Conservation (phyloP, 495 filamentous ascomycete genomes). For the Penicillium pulvis region DNA sequence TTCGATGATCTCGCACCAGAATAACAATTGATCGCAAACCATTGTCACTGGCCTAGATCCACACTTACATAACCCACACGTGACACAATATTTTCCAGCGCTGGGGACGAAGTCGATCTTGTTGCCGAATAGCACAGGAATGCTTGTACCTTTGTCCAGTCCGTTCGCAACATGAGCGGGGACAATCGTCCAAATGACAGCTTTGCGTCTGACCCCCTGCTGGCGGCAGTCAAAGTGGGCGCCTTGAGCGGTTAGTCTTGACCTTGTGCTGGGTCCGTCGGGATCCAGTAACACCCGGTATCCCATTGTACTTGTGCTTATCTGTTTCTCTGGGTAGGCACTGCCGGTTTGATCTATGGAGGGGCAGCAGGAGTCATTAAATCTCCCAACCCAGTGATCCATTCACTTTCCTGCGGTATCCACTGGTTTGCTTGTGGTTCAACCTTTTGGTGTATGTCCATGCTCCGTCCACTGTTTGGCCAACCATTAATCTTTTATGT, state of each 20-base stretch:
- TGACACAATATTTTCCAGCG: conserved; percentile 1
- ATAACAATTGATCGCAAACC: background rate
- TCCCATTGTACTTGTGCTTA: conserved; percentile 1
- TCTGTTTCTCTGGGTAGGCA: conserved; percentile 61
- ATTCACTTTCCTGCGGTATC: conserved; percentile 68
- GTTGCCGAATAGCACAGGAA: conserved; percentile 7
- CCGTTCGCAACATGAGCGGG: conserved; percentile 36
- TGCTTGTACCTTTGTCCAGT: conserved; percentile 12
- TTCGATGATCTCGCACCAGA: background rate
- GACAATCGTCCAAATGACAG: conserved; percentile 16
- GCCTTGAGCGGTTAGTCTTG: conserved; percentile 52
- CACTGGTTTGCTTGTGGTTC: conserved; percentile 80
- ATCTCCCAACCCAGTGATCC: conserved; percentile 65
- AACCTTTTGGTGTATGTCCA: conserved; percentile 70
- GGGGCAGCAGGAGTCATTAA: conserved; percentile 67
- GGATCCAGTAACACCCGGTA: background rate
- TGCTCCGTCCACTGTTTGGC: background rate
- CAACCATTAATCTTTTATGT: conserved; percentile 11
- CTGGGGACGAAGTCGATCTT: conserved; percentile 4
- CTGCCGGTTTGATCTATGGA: conserved; percentile 70
- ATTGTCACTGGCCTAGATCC: background rate
- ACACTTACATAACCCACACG: conserved; percentile 10
- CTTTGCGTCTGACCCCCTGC: conserved; percentile 28
- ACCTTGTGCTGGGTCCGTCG: background rate
- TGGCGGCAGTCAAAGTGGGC: conserved; percentile 52